Evolutionary conservation across 495 filamentous ascomycete genomes (phyloP).

Genomic region (Penicillium waksmanii): DNA sequence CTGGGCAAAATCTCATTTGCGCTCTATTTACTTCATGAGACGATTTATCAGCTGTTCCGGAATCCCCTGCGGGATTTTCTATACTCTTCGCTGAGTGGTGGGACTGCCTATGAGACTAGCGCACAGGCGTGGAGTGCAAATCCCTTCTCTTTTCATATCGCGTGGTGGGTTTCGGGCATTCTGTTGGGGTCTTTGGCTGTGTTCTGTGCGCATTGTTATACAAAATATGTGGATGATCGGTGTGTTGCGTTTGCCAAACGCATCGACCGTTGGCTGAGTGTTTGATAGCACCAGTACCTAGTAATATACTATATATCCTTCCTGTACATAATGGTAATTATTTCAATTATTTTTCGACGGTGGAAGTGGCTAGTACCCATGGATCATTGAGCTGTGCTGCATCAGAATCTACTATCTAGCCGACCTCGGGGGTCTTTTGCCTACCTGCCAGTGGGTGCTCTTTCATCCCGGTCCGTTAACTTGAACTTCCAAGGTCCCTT

Average conservation of each 20-base stretch:
- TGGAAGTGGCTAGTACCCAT: no score
- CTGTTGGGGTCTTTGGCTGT: constrained; percentile 43
- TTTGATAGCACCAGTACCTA: neutral
- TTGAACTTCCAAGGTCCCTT: no score
- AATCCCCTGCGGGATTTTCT: constrained; percentile 48
- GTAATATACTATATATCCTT: constrained; percentile 3
- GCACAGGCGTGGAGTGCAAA: constrained; percentile 38
- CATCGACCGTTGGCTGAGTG: constrained; percentile 25
- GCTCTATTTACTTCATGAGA: constrained; percentile 30
- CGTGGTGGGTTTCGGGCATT: constrained; percentile 41
- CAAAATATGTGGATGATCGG: constrained; percentile 45
- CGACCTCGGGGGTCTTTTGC: no score
- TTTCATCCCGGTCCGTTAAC: no score
- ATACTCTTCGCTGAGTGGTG: constrained; percentile 27
- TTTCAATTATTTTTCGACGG: no score
- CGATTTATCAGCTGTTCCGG: constrained; percentile 24
- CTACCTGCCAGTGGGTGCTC: no score
- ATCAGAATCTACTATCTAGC: no score
- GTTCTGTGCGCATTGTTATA: constrained; percentile 50
- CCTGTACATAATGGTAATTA: neutral
- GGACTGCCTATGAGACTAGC: constrained; percentile 27
- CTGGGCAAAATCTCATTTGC: constrained; percentile 38
- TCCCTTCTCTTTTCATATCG: constrained; percentile 38
- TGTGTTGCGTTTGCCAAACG: constrained; percentile 26
- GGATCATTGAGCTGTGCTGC: no score